Base-by-base conservation (phyloP, 768 basidiomycete genomes). In the Collybia nuda region DNA sequence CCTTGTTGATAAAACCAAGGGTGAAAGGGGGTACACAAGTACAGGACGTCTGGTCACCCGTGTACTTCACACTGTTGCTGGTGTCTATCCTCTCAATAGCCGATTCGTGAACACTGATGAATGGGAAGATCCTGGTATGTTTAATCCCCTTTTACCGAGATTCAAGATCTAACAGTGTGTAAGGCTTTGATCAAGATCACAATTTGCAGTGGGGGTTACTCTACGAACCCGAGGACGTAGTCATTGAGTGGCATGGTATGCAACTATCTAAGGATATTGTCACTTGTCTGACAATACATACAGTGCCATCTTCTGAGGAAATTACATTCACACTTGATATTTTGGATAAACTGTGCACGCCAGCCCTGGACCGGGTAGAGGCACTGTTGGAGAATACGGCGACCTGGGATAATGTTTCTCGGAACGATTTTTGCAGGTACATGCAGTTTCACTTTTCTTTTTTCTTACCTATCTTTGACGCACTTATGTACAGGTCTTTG, bases 181-280 rank as follows among this genome's bases (percentile, higher is more conserved):
- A 9, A 89, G 86, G 76, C 50, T 88, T 90, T 59, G 75, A 85
- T 59, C 72, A 70, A 37, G 73, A 76, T 40, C 86, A 89, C 56
- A 82, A 79, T 52, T 67, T 73, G 9, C 77, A 81, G 40, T 97
- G 95, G 95, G 95, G 94, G 6, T 80, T 78, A 43, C 68, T 90
- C 24, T 91, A 87, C 66, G 82, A 88, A 49, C 71, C 86, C 3
- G 75, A 86, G 58, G 90, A 97, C 48, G 86, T 94, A 44, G 77
- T 82, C 49, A 79, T 94, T 29, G 84, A 91, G 51, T 98, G 95
- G 95, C 94, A 96, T 64, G 81, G 88, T 88, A 60, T 40, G 76
- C 58, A 21, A 29, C 38, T 36, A 23, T 8, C 40, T 21, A 8
- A 23, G 26, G 19, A 28, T 29, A 19, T 21, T 2, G 3, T 24